Percentiles rank a stretch among this genome's conserved stretches.
Evolutionary conservation across 2,329 filamentous ascomycete species (phyloP).

Genomic region (Fusarium praegraminearum): DNA sequence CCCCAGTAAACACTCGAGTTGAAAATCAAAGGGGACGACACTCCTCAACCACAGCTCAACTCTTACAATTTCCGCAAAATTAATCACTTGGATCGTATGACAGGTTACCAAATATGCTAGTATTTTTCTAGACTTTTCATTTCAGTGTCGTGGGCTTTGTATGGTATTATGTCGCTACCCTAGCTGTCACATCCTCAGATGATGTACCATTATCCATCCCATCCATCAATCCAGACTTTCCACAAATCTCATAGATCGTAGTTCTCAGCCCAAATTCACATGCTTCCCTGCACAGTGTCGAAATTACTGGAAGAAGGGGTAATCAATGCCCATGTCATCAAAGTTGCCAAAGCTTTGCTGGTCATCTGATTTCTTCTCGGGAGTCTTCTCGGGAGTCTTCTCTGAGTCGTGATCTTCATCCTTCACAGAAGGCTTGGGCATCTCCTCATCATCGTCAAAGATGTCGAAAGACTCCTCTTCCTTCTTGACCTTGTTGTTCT

Average conservation of each 20-base stretch:
- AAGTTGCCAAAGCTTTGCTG: background rate
- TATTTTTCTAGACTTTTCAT: background rate
- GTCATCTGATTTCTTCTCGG: slow-evolving; percentile 6
- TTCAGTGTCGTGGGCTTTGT: slow-evolving; percentile 17
- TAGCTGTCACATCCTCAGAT: slow-evolving; percentile 19
- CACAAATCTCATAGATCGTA: slow-evolving; percentile 4
- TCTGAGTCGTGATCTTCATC: slow-evolving; percentile 38
- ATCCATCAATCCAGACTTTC: slow-evolving; percentile 1
- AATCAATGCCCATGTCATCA: background rate
- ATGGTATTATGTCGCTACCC: slow-evolving; percentile 7
- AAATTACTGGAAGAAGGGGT: slow-evolving; percentile 22
- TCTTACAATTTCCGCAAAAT: no score
- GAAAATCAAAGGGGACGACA: background rate
- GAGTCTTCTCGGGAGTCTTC: slow-evolving; percentile 34
- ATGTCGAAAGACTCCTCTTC: slow-evolving; percentile 29
- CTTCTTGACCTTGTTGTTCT: slow-evolving; percentile 42
- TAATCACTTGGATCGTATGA: background rate
- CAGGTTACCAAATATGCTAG: accelerated
- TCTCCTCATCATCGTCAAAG: slow-evolving; percentile 32
- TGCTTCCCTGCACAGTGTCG: background rate
- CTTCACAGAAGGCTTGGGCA: slow-evolving; percentile 30
- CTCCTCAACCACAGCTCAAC: background rate
- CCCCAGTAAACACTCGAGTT: background rate
- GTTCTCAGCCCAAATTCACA: no score
- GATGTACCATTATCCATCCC: slow-evolving; percentile 5